Conservation (phyloP, 1,284 basidiomycete species). For the Apiotrichum sp. region DNA sequence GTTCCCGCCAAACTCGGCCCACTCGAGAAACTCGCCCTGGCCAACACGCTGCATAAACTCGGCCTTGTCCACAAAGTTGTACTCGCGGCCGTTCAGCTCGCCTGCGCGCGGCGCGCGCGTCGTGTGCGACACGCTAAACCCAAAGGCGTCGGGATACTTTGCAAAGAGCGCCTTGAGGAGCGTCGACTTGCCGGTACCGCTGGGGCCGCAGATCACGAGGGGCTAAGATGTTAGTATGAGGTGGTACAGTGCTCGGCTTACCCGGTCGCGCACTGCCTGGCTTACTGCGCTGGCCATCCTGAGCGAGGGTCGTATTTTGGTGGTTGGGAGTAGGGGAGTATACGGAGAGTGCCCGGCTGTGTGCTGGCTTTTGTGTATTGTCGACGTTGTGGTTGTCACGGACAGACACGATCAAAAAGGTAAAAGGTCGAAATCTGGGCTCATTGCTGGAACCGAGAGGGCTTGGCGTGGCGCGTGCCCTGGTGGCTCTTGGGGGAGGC, state of each 20-base stretch:
- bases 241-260: background rate
- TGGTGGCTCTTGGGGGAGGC: no score
- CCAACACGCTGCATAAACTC: conserved; percentile 52
- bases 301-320: background rate
- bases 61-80: conserved; percentile 54
- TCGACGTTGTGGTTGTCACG: no score
- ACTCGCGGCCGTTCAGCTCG: conserved; percentile 65
- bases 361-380: no score
- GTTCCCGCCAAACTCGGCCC: conserved; percentile 80
- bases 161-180: conserved; percentile 77
- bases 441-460: no score
- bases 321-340: background rate
- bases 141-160: conserved; percentile 78
- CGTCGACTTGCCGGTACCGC: conserved; percentile 92
- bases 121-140: conserved; percentile 94
- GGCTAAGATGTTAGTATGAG: conserved; percentile 46
- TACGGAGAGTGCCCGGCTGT: no score
- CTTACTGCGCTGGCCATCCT: background rate
- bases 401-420: no score
- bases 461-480: no score
- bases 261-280: background rate
- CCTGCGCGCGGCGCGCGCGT: conserved; percentile 79
- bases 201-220: conserved; percentile 73
- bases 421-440: no score
- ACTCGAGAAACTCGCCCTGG: conserved; percentile 56